Conservation (phyloP, 192 early-diverging fungal genomes). For the Backusella circina region DNA sequence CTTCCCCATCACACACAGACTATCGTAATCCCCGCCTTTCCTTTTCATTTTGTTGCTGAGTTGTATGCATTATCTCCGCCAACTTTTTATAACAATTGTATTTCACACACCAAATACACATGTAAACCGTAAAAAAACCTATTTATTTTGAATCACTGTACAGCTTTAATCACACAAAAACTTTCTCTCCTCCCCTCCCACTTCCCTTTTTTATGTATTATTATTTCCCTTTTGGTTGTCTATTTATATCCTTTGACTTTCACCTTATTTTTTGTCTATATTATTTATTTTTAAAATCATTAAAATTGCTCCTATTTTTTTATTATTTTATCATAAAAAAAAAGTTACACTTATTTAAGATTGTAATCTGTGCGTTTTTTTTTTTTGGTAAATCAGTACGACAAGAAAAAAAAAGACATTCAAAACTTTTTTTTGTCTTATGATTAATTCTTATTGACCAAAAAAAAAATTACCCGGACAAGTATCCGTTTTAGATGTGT, state of each 20-base stretch:
- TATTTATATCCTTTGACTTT: not conserved
- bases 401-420: not conserved
- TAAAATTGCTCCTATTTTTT: not conserved
- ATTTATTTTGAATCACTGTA: not conserved
- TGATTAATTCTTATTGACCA: not conserved
- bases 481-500: not conserved
- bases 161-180: not conserved
- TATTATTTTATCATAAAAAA: not conserved
- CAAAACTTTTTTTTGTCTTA: not conserved
- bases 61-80: not conserved
- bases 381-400: not conserved
- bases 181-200: not conserved
- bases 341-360: not conserved
- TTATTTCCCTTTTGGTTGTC: not conserved
- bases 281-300: not conserved
- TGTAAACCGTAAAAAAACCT: not conserved
- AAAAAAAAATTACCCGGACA: not conserved
- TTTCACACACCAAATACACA: not conserved
- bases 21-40: slow-evolving; percentile 3
- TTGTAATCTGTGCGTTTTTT: slow-evolving; percentile 4
- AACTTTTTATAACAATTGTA: not conserved
- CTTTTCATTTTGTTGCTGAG: not conserved
- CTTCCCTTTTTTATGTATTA: not conserved
- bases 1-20: not conserved
- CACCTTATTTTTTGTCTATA: not conserved